Evolutionary conservation across 805 yeast species (phyloP).

Genomic region (Hanseniaspora pseudoguilliermondii): DNA sequence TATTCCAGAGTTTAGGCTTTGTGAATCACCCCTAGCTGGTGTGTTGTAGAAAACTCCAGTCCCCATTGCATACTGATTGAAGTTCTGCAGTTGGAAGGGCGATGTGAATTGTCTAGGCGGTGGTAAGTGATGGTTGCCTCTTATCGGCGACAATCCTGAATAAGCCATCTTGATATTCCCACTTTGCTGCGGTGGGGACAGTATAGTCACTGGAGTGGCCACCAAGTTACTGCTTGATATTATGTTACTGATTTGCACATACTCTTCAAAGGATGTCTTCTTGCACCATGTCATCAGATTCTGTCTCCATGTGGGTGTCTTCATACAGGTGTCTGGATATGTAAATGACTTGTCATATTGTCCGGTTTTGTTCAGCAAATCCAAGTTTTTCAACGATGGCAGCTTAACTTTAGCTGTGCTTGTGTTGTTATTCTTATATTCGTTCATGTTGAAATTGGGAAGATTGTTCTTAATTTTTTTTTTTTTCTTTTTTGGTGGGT

Average conservation of each 20-base stretch:
- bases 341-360: slow-evolving; percentile 23
- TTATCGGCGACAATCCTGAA: slow-evolving; percentile 6
- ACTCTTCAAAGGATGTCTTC: slow-evolving; percentile 24
- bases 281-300: slow-evolving; percentile 26
- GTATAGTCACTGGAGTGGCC: slow-evolving; percentile 11
- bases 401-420: slow-evolving; percentile 12
- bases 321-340: slow-evolving; percentile 28
- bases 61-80: neutral
- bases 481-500: neutral
- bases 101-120: slow-evolving; percentile 12
- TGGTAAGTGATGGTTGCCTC: slow-evolving; percentile 10
- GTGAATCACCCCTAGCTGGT: neutral
- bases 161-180: neutral
- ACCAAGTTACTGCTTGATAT: slow-evolving; percentile 9
- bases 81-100: slow-evolving; percentile 10
- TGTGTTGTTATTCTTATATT: neutral
- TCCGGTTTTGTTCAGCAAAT: slow-evolving; percentile 23
- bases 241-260: slow-evolving; percentile 19
- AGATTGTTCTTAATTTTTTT: neutral
- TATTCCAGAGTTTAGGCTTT: neutral
- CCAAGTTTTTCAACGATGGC: slow-evolving; percentile 26
- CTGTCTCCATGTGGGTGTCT: slow-evolving; percentile 25
- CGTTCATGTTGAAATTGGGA: neutral
- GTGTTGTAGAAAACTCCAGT: neutral
- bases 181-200: slow-evolving; percentile 11